Evolutionary conservation across 2,329 filamentous ascomycete species (phyloP), one percentile per base, ranked within the genome.

Genomic region (Aquanectria penicillioides): DNA sequence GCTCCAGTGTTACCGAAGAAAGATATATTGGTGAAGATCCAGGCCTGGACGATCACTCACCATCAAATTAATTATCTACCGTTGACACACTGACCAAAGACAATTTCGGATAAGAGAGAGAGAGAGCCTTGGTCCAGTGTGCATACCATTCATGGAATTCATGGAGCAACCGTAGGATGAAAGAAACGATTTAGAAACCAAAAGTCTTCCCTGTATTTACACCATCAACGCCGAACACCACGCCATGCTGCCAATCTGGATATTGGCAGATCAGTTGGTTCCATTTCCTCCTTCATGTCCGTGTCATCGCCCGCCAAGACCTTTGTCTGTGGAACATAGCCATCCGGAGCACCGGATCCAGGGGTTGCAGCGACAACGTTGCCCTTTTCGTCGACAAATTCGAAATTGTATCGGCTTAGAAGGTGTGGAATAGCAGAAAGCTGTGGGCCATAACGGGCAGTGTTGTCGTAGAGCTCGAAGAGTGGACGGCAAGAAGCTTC

Each of bases 381-480:
- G 58, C 93, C 94, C 44, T 92, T 85, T 78, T 99, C 95, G 74
- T 99, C 93, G 38, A 98, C 90, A 69, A 97, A 98, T 73, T 99
- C 94, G 73, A 98, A 98, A 78, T 97, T 96, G 80, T 98, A 99
- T 52, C 93, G 86, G 64, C 93, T 97, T 10, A 99, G 86, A 5
- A 98, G 84, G 75, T 99, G 95, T 0, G 95, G 95, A 55, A 99
- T 98, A 1, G 95, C 95, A 2, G 94, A 97, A 13, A 99, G 87
- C 74, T 99, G 95, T 5, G 95, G 95, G 0, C 95, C 95, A 74
- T 99, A 99, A 59, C 95, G 85, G 11, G 90, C 91, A 1, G 93
- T 97, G 77, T 99, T 99, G 72, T 99, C 95, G 81, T 99, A 99
- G 33, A 99, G 87, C 79, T 99, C 95, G 78, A 98, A 98, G 1